Evolutionary conservation across 768 basidiomycete genomes (phyloP).

Genomic region (Lentinula lateritia): DNA sequence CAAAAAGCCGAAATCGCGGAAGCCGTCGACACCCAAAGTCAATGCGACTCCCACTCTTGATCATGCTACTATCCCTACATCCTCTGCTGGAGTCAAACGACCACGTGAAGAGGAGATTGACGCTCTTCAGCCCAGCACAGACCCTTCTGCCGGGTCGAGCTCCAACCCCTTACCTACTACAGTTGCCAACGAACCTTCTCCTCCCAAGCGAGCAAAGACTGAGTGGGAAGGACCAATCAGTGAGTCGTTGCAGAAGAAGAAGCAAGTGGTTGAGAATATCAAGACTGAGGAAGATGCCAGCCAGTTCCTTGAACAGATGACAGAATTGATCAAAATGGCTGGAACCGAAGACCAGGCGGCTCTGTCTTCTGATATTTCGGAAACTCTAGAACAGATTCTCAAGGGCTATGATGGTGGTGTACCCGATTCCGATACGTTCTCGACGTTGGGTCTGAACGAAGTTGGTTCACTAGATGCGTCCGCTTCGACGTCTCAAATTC

Average conservation of each 20-base stretch:
- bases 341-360: conserved; percentile 40
- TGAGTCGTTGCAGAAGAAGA: conserved; percentile 41
- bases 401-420: conserved; percentile 40
- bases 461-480: conserved; percentile 20
- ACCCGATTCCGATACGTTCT: conserved; percentile 35
- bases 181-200: conserved; percentile 48
- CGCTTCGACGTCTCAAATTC: conserved; percentile 17
- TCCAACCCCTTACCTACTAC: conserved; percentile 16
- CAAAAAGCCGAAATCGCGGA: conserved; percentile 41
- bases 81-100: conserved; percentile 33
- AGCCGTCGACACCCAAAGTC: conserved; percentile 18
- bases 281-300: conserved; percentile 65
- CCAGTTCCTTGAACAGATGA: conserved; percentile 58
- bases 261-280: conserved; percentile 39
- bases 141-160: conserved; percentile 21
- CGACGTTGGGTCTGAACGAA: conserved; percentile 30
- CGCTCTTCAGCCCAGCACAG: conserved; percentile 16
- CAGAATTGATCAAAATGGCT: conserved; percentile 53
- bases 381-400: conserved; percentile 58
- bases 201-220: conserved; percentile 66
- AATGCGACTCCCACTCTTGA: conserved; percentile 18
- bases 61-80: conserved; percentile 19
- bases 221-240: conserved; percentile 64
- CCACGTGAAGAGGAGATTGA: conserved; percentile 45
- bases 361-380: conserved; percentile 45